A percentile compares a stretch with the other conserved stretches of the same genome.
Evolutionary conservation across 305 asterid genomes (phyloP).

Genomic region (Petunia hybrid): DNA sequence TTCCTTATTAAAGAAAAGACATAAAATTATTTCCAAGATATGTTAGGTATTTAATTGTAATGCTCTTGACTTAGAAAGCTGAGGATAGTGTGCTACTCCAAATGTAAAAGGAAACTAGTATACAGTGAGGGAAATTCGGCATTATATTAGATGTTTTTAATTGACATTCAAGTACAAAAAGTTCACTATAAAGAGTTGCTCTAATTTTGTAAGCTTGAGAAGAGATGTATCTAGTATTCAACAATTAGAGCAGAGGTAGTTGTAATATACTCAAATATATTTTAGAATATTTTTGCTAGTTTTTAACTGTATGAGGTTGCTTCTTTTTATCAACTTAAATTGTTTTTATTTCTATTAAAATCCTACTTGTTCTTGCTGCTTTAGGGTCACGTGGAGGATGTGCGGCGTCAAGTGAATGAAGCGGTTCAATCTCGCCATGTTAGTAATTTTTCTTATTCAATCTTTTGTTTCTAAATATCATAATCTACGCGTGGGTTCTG

Average conservation of each 20-base stretch:
- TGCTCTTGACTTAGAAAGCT: no score
- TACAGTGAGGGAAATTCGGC: not conserved
- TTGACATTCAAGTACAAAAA: not conserved
- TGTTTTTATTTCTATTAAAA: constrained; percentile 8
- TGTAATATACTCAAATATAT: not conserved
- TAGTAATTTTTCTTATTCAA: constrained; percentile 45
- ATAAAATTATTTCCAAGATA: not conserved
- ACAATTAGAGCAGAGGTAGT: not conserved
- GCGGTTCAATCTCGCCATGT: constrained; percentile 93
- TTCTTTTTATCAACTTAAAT: constrained; percentile 12
- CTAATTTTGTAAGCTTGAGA: not conserved
- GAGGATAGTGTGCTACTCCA: not conserved
- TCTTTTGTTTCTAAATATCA: not conserved
- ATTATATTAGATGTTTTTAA: not conserved
- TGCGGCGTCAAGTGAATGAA: constrained; percentile 89
- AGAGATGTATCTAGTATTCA: not conserved
- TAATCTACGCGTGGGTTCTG: not conserved
- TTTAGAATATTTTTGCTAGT: not conserved
- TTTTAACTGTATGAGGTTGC: not conserved
- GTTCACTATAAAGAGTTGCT: not conserved
- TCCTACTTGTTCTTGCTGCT: constrained; percentile 32
- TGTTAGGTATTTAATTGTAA: no score
- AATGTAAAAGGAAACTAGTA: not conserved
- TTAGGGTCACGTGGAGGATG: constrained; percentile 93
- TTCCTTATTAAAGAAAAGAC: not conserved